Evolutionary conservation across 768 basidiomycete genomes (phyloP), one percentile per base, ranked within the genome.

Genomic region (Lactarius sanguifluus): DNA sequence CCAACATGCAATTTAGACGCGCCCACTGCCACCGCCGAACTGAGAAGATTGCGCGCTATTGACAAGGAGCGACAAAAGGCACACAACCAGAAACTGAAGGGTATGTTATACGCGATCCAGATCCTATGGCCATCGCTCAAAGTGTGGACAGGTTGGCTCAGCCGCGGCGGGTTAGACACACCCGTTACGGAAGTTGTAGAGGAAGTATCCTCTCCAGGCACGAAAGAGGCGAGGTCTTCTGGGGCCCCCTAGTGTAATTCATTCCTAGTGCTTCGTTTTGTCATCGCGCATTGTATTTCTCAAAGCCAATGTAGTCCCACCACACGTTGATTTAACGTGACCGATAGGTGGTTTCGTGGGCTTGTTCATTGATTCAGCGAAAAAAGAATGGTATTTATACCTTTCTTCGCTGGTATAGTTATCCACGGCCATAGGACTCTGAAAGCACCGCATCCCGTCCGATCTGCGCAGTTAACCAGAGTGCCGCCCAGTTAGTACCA

Each of bases 61-160:
- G 91, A 94, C 64, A 84, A 87, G 69, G 87, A 87, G 73, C 83
- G 85, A 55, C 88, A 90, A 68, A 84, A 78, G 69, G 82, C 74
- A 0, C 82, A 87, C 68, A 88, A 87, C 66, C 80, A 87, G 73
- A 93, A 89, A 75, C 78, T 93, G 74, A 89, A 87, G 80, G 92
- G 92, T 89, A 47, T 54, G 57, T 45, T 13, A 18, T 54, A 40
- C 23, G 34, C 36, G 41, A 9, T 25, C 13, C 43, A 47, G 15
- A 38, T 6, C 38, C n/a, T 16, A 13, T 43, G 36, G 36, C 4
- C 59, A 25, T 57, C 45, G 52, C 58, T 52, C 23, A 63, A 5
- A 7, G 32, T 5, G 30, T 64, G 36, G 32, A 68, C 38, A 67
- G 69, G 65, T 25, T 67, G 66, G 66, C 66, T 67, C 52, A 67